Conservation (phyloP, 192 early-diverging fungal genomes). For the Podila minutissima region DNA sequence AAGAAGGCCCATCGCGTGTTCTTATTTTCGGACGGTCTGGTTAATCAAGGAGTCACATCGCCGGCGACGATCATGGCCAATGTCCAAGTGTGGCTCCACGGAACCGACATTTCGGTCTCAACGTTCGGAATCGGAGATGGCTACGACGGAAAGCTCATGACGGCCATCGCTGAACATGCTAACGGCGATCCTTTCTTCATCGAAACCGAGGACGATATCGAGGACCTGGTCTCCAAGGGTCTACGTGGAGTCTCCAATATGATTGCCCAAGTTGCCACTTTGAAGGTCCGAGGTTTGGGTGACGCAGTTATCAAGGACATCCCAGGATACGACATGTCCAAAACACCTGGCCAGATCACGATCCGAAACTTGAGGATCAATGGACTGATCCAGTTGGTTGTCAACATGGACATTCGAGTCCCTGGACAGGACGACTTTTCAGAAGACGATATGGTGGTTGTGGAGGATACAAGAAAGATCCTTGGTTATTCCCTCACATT, state of each 20-base stretch:
- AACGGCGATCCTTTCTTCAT: constrained; percentile 34
- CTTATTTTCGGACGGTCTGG: constrained; percentile 38
- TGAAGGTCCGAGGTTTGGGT: constrained; percentile 34
- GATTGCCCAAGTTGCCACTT: constrained; percentile 26
- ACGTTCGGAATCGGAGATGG: constrained; percentile 43
- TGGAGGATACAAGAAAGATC: constrained; percentile 16
- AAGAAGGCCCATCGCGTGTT: constrained; percentile 29
- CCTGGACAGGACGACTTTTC: constrained; percentile 34
- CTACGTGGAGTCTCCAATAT: constrained; percentile 36
- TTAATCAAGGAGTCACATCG: constrained; percentile 16
- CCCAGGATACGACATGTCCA: constrained; percentile 30
- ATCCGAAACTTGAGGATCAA: constrained; percentile 31
- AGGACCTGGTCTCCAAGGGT: constrained; percentile 38
- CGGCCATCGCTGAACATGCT: constrained; percentile 27
- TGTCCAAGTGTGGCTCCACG: constrained; percentile 21
- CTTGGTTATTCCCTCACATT: constrained; percentile 32
- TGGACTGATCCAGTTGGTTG: constrained; percentile 36
- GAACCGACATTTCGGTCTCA: constrained; percentile 29
- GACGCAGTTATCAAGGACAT: constrained; percentile 40
- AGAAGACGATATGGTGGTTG: constrained; percentile 27
- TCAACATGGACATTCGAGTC: constrained; percentile 39
- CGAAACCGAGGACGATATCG: constrained; percentile 34
- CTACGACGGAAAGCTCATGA: constrained; percentile 42
- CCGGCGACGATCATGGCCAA: constrained; percentile 14
- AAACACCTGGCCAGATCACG: constrained; percentile 31